These are phyloP conservation scores for Kalmanozyma brasiliensis DNA, from an alignment of 1,284 basidiomycete genomes.

Conservation along the genomic window DNA sequence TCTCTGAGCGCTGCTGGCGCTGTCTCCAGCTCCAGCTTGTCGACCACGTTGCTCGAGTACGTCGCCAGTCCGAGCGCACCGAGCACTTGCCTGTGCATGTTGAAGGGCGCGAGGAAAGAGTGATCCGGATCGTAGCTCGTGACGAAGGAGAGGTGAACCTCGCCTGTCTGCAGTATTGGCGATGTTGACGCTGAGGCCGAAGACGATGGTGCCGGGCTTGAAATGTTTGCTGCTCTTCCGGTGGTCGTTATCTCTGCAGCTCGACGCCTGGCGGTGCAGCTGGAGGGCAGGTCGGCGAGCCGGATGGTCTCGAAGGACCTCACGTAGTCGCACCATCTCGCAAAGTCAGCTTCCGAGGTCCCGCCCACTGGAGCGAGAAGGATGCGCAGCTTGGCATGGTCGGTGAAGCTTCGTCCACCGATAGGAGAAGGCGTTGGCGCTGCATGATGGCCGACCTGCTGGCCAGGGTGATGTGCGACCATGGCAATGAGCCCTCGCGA, in stretches of 20 bases:
- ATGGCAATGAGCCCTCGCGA: constrained; percentile 5
- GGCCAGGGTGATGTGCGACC: constrained; percentile 2
- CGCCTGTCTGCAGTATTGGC: constrained; percentile 55
- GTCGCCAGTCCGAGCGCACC: constrained; percentile 60
- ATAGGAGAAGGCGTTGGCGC: constrained; percentile 46
- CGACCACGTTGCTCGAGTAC: constrained; percentile 19
- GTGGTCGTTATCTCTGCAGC: constrained; percentile 10
- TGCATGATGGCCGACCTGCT: constrained; percentile 8
- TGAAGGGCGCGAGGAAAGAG: constrained; percentile 64
- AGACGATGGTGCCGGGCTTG: no score
- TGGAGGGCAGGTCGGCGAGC: constrained; percentile 55
- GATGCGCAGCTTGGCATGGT: constrained; percentile 61
- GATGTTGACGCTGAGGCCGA: no score
- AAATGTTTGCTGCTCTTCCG: neutral
- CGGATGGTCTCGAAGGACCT: constrained; percentile 55
- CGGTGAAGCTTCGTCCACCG: constrained; percentile 45
- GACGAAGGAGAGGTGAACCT: constrained; percentile 63
- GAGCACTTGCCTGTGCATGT: constrained; percentile 61
- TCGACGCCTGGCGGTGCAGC: constrained; percentile 18
- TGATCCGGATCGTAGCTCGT: constrained; percentile 64
- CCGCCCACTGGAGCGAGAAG: constrained; percentile 60
- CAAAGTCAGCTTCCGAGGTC: constrained; percentile 57
- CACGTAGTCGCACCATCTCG: constrained; percentile 54
- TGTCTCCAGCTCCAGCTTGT: constrained; percentile 41
- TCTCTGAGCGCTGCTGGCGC: constrained; percentile 50